Evolutionary conservation across 192 early-diverging fungal species (phyloP), one percentile per base, ranked within the genome.

Genomic region (Coemansia asiatica): DNA sequence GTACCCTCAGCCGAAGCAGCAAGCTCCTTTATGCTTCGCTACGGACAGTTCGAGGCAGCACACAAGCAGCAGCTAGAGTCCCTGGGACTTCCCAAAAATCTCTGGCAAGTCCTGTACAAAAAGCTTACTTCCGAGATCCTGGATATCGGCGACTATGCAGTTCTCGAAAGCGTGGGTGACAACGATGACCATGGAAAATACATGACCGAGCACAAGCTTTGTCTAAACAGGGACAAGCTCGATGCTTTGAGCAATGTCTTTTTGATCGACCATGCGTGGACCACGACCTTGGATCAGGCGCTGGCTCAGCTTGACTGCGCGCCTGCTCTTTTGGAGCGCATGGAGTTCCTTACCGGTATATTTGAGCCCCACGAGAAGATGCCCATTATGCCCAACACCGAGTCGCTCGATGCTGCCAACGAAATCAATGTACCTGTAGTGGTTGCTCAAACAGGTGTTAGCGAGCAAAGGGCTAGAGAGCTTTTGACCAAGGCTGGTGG

Each of bases 201-300:
- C 9, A 29, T 82, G 28, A 59, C 53, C 33, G 60, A 71, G 35
- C 67, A 67, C 63, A 49, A 21, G 27, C 73, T 75, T 4, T 65
- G 67, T 26, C 61, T 82, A 53, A 64, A 23, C 19, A 31, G 53
- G 22, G 80, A 60, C 27, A 61, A 47, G 71, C 72, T 81, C 22
- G 73, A 66, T 12, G 66, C 66, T 0, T 9, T 22, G 6, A 86
- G 86, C 59, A 74, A 88, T 38, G 87, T 91, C 27, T 91, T 88
- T 56, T 68, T 91, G 63, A 78, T 90, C 6, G 90, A 90, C 46
- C 88, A 90, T 49, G 86, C 88, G 8, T 91, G 90, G 90, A 91
- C 90, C 4, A 91, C 90, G 19, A 80, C 84, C 6, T 69, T 84
- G 1, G 85, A 85, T 31, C 81, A 73, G 33, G 87, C 83, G 1